Base-by-base conservation (phyloP, 257 asterid genomes). In the Primulina huaijiensis region DNA sequence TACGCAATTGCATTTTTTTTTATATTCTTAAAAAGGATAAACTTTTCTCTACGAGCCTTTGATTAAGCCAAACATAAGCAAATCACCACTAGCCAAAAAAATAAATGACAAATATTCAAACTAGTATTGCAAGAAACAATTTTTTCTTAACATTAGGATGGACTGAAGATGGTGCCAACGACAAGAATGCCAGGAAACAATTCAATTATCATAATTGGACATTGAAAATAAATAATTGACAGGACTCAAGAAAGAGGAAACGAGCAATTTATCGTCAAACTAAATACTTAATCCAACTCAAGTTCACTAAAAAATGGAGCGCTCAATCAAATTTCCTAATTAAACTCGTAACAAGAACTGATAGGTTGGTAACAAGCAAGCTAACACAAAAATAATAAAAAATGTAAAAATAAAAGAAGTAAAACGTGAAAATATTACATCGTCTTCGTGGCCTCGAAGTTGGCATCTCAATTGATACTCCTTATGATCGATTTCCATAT, bases 371-470 rank as follows among this genome's bases (percentile, higher is more conserved):
- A 0, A 21, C 38, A 43, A 40, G 31, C 2, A 21, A 43, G 38
- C 30, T 40, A 17, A 37, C 1, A 62, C 37, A 60, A 67, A 68
- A 67, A 68, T 60, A 6, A 60, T 5, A 8, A 5, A 27, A 43
- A 27, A 58, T 40, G 11, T 0, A 53, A 5, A 29, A 30, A 16
- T 23, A 50, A 30, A 7, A 55, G 37, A 25, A 34, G 14, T 62
- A 37, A 52, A 37, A 20, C n/a, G 57, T 31, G 38, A 19, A 40
- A 63, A 74, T 69, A 84, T 17, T 82, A 94, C 99, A 78, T 91
- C 99, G 81, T 89, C 99, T 69, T 91, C 99, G 89, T 91, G 99
- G 72, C 99, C 96, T 35, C 66, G 80, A 30, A 94, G 93, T 67
- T 94, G 97, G 73, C 89, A 88, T 75, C 98, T 79, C 82, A 94